These are phyloP conservation scores for Arxiozyma telluris DNA, from an alignment of 1,139 yeast species.

Conservation along the genomic window DNA sequence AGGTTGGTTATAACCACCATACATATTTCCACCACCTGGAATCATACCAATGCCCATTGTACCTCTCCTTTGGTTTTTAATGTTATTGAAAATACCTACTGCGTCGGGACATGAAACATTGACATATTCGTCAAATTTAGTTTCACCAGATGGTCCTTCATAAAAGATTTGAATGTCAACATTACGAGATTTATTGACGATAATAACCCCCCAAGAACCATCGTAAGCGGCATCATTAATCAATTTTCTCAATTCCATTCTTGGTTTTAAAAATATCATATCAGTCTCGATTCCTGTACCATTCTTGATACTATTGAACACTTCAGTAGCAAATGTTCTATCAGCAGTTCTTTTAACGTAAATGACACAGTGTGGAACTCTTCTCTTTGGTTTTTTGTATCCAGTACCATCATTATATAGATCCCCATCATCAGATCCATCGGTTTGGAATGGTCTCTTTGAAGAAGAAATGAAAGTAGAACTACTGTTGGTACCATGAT, in stretches of 20 bases:
- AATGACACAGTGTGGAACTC: constrained; percentile 53
- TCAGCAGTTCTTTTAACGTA: constrained; percentile 61
- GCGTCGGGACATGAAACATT: constrained; percentile 59
- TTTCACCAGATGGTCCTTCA: constrained; percentile 52
- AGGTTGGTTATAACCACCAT: constrained; percentile 6
- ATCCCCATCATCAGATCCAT: constrained; percentile 21
- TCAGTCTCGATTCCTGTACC: constrained; percentile 43
- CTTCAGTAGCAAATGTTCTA: constrained; percentile 46
- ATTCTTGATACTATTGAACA: constrained; percentile 45
- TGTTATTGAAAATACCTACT: constrained; percentile 38
- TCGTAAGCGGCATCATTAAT: constrained; percentile 75
- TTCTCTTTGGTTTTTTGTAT: constrained; percentile 27
- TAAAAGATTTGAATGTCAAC: constrained; percentile 72
- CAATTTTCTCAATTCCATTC: constrained; percentile 44
- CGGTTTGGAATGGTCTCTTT: constrained; percentile 28
- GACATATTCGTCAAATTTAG: constrained; percentile 76
- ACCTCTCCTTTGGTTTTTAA: constrained; percentile 29
- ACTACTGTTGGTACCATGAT: constrained; percentile 30
- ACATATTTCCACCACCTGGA: constrained; percentile 3
- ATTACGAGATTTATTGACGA: constrained; percentile 46
- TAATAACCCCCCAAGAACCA: constrained; percentile 65
- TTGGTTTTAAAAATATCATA: constrained; percentile 41
- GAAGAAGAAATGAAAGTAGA: constrained; percentile 30
- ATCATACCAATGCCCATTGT: constrained; percentile 17
- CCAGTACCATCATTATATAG: constrained; percentile 24